These are phyloP conservation scores for Apostasia ramifera DNA, from an alignment of 106 monocot genomes.

Conservation along the genomic window DNA sequence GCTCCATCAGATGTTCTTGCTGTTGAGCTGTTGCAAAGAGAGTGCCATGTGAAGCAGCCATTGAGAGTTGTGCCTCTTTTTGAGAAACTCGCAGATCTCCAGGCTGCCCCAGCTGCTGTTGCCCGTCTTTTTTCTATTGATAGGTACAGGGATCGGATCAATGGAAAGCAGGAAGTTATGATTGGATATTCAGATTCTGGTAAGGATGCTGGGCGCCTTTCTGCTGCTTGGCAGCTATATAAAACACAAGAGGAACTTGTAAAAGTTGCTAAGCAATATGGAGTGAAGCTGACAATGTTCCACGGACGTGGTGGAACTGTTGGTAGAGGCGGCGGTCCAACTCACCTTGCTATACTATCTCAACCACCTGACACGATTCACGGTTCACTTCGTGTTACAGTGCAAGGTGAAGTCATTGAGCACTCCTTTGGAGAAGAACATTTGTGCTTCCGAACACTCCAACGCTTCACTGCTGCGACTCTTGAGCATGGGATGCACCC, in stretches of 20 bases:
- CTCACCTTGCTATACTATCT: constrained; percentile 83
- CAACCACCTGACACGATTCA: constrained; percentile 83
- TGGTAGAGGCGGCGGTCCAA: constrained; percentile 83
- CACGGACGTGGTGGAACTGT: constrained; percentile 94
- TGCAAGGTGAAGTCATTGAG: constrained; percentile 94
- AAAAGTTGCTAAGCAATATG: constrained; percentile 74
- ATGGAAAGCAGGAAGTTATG: constrained; percentile 95
- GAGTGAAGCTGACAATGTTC: constrained; percentile 95
- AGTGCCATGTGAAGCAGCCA: constrained; percentile 65
- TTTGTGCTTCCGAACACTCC: constrained; percentile 88
- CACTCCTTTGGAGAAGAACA: constrained; percentile 96
- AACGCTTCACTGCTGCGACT: constrained; percentile 89
- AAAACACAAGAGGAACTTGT: constrained; percentile 86
- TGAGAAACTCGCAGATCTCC: constrained; percentile 88
- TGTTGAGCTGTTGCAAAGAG: constrained; percentile 68
- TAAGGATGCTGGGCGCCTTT: constrained; percentile 84
- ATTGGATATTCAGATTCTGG: constrained; percentile 95
- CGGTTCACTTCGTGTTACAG: constrained; percentile 82
- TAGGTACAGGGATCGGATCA: constrained; percentile 75
- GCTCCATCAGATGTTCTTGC: constrained; percentile 71
- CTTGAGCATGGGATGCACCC: constrained; percentile 96
- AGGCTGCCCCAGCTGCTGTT: constrained; percentile 78
- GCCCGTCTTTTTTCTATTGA: constrained; percentile 76
- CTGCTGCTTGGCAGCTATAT: constrained; percentile 94
- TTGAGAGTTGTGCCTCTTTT: constrained; percentile 86